Evolutionary conservation across 2,329 filamentous ascomycete species (phyloP), one percentile per base, ranked within the genome.

Genomic region (Ustulina deusta): DNA sequence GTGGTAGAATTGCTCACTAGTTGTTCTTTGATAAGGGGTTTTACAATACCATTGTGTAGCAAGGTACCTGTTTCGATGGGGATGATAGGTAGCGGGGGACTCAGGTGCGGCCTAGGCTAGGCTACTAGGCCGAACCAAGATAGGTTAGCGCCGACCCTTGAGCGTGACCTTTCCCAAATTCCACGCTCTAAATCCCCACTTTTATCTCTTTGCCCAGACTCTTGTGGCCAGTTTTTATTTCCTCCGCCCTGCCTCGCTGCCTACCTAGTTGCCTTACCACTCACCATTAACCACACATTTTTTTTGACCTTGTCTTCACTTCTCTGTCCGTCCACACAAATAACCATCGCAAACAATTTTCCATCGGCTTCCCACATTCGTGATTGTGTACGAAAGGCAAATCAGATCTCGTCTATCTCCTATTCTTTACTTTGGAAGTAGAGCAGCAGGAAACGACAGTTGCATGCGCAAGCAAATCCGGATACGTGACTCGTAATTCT

Each of bases 401-500:
- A 36, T 34, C 27, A 40, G 1, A 5, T 15, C 11, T 22, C 29
- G 48, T 13, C 49, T 42, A 42, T 22, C 42, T 42, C 29, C 51
- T 27, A 36, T 46, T 65, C 48, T 36, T 58, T 49, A 42, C 62
- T 34, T 46, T 29, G 42, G 49, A 61, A 60, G 58, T 63, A 63
- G 58, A 61, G 59, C 51, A 46, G 56, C 59, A 27, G 56, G 51
- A 49, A 49, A 46, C 68, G 38, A 67, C 65, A 36, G 46, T 51
- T 56, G 58, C 62, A 42, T 62, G 58, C 59, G 58, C 63, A 61
- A 38, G 55, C 64, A 54, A 38, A 36, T 66, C 64, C 44, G 49
- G 66, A 63, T 66, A 63, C 66, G 69, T 70, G 63, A 70, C 51
- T 57, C 55, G 65, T 70, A 63, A 69, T 68, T 70, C 59, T 63